Conservation (phyloP, 192 early-diverging fungal genomes). For the Borealophlyctis nickersoniae region DNA sequence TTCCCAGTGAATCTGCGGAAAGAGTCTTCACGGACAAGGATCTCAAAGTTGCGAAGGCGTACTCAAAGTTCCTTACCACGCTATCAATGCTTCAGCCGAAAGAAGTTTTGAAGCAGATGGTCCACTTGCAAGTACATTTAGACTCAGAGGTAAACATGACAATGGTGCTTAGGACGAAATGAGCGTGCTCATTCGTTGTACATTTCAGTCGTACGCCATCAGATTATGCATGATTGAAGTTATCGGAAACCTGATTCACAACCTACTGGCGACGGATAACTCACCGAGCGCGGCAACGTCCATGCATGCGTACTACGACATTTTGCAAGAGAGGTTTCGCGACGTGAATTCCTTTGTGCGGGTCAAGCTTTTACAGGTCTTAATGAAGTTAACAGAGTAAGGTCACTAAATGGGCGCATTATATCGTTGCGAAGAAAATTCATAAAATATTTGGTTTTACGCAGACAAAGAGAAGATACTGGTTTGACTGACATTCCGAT, state of each 20-base stretch:
- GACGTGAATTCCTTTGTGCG: constrained; percentile 86
- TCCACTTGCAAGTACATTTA: constrained; percentile 74
- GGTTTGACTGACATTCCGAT: constrained; percentile 57
- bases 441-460: neutral
- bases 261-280: constrained; percentile 61
- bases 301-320: constrained; percentile 84
- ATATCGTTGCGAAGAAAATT: neutral
- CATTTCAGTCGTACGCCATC: constrained; percentile 85
- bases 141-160: constrained; percentile 81
- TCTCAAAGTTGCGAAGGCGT: constrained; percentile 74
- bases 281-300: constrained; percentile 68
- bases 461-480: constrained; percentile 10
- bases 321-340: constrained; percentile 86
- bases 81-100: constrained; percentile 81
- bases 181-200: no score
- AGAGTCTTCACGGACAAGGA: constrained; percentile 55
- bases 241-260: constrained; percentile 78
- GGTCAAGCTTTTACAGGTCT: constrained; percentile 83
- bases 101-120: constrained; percentile 85
- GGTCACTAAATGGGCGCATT: constrained; percentile 10
- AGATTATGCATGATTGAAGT: constrained; percentile 86
- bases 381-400: constrained; percentile 76
- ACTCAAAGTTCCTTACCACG: constrained; percentile 76
- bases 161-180: no score
- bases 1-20: constrained; percentile 6